A percentile compares a stretch with the other conserved stretches of the same genome.
Conservation (phyloP, 257 asterid species). For the Solanum commersonii region DNA sequence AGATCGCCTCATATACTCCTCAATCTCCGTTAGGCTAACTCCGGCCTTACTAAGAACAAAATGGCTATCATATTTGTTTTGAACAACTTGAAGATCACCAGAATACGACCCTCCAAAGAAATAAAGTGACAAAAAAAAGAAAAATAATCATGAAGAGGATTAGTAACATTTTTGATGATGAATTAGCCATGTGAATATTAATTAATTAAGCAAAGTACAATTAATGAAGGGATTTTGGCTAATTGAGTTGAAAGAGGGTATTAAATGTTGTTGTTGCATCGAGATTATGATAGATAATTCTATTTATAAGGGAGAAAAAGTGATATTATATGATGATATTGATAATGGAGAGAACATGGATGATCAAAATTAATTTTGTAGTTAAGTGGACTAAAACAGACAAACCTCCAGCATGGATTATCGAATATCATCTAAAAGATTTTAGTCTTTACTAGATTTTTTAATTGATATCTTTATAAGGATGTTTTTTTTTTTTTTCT, state of each 20-base stretch:
- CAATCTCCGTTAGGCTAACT: constrained; percentile 10
- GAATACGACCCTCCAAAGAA: constrained; percentile 8
- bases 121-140: background rate
- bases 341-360: constrained; percentile 38
- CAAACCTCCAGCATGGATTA: background rate
- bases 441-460: background rate
- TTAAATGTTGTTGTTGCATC: constrained; percentile 19
- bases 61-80: background rate
- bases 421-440: background rate
- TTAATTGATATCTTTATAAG: background rate
- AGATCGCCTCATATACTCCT: constrained; percentile 19
- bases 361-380: constrained; percentile 9
- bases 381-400: constrained; percentile 22
- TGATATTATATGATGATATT: constrained; percentile 7
- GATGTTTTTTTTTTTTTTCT: too few species aligned
- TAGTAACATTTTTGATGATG: background rate
- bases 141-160: constrained; percentile 7
- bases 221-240: background rate
- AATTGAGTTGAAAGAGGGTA: background rate
- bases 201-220: background rate
- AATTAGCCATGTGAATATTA: constrained; percentile 15
- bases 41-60: constrained; percentile 20
- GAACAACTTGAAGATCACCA: background rate
- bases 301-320: constrained; percentile 12
- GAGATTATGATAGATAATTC: constrained; percentile 6